These are phyloP conservation scores for Globisporangium alternatum DNA, from an alignment of 352 stramenopile species.

Conservation along the genomic window DNA sequence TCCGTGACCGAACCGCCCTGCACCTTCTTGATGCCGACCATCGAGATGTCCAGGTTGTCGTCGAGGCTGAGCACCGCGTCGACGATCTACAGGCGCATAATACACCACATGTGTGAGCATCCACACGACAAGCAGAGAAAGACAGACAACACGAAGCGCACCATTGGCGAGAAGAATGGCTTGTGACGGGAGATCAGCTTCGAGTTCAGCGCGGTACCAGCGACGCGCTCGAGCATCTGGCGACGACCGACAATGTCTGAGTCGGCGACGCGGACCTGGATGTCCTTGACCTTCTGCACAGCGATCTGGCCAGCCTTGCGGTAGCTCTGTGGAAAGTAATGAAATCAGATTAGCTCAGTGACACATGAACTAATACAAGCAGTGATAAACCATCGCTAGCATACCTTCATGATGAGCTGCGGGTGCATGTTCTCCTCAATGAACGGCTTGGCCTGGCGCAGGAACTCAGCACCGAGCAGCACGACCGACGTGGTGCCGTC, in stretches of 20 bases:
- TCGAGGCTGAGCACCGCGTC: constrained; percentile 94
- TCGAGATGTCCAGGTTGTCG: constrained; percentile 80
- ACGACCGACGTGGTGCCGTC: constrained; percentile 98
- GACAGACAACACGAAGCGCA: constrained; percentile 15
- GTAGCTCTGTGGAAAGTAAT: constrained; percentile 45
- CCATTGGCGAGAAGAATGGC: constrained; percentile 98
- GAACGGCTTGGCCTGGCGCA: constrained; percentile 97
- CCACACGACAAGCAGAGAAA: background rate
- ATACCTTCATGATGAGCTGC: constrained; percentile 86
- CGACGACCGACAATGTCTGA: constrained; percentile 73
- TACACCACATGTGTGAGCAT: background rate
- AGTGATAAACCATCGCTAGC: background rate
- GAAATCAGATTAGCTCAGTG: background rate
- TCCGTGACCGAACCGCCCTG: constrained; percentile 96
- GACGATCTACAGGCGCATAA: constrained; percentile 76
- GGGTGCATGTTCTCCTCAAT: constrained; percentile 97
- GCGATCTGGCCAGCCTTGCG: constrained; percentile 82
- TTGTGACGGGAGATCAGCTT: constrained; percentile 98
- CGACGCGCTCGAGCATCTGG: constrained; percentile 91
- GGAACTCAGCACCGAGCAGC: constrained; percentile 95
- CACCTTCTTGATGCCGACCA: constrained; percentile 99
- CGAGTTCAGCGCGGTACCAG: constrained; percentile 97
- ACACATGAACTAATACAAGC: background rate
- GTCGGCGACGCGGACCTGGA: constrained; percentile 81
- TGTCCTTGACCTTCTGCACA: constrained; percentile 83